A percentile compares a stretch with the other conserved stretches of the same genome.
Conservation (phyloP, 805 yeast species). For the Teunomyces cretensis region DNA sequence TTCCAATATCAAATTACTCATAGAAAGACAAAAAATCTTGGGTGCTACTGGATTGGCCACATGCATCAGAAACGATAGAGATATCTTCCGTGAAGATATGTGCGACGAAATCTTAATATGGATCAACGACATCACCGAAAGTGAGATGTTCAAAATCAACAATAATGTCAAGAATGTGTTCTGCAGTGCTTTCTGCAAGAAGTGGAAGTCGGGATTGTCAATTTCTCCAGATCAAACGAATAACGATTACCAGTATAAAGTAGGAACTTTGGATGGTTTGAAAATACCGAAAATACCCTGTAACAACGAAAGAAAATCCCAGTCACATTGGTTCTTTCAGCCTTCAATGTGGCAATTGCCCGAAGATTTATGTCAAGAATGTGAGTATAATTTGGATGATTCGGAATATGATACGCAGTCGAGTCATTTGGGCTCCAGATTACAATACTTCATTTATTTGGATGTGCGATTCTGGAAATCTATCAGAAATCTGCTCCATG, state of each 20-base stretch:
- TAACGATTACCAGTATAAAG: conserved; percentile 17
- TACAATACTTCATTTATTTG: conserved; percentile 59
- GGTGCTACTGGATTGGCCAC: conserved; percentile 65
- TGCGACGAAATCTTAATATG: conserved; percentile 69
- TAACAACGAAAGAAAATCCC: conserved; percentile 9
- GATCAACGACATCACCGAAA: conserved; percentile 57
- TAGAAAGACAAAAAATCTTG: conserved; percentile 54
- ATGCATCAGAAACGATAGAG: conserved; percentile 65
- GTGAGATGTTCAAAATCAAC: conserved; percentile 53
- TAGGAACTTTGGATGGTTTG: conserved; percentile 36
- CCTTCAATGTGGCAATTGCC: conserved; percentile 50
- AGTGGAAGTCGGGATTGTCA: conserved; percentile 58
- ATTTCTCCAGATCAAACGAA: conserved; percentile 1
- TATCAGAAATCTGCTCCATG: conserved; percentile 57
- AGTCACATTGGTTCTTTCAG: conserved; percentile 38
- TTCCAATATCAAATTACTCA: conserved; percentile 45
- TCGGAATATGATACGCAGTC: conserved; percentile 24
- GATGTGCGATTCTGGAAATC: conserved; percentile 74
- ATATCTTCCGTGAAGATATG: conserved; percentile 77
- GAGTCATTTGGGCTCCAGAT: conserved; percentile 49
- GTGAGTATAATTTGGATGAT: conserved; percentile 42
- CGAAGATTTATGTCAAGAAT: conserved; percentile 40
- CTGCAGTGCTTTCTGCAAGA: conserved; percentile 56
- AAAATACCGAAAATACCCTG: conserved; percentile 39
- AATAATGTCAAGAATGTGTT: conserved; percentile 47